phyloP scores from a whole-genome alignment of 305 asterid genomes.

The Plantago lanceolata region DNA sequence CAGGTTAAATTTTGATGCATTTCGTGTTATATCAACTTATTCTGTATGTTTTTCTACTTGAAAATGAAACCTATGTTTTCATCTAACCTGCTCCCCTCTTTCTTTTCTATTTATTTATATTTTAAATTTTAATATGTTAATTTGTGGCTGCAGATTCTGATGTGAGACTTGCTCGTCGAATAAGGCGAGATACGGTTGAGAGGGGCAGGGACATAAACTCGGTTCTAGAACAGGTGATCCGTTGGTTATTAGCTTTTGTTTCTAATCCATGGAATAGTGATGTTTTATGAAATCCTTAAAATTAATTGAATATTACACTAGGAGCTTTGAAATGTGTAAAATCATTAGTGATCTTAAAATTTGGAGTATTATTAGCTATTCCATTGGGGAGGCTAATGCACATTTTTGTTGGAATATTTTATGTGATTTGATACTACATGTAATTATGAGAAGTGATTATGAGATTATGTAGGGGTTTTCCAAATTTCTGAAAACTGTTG shows the following conservation, averaged over 20 bases:
- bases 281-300: not conserved
- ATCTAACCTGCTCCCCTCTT: not conserved
- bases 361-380: not conserved
- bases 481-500: not conserved
- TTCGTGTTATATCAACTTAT: conserved; percentile 13
- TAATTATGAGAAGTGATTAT: too few species aligned
- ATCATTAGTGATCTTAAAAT: not conserved
- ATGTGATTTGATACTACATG: too few species aligned
- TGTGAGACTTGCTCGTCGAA: conserved; percentile 99
- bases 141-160: conserved; percentile 65
- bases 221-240: conserved; percentile 87
- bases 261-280: not conserved
- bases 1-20: conserved; percentile 53
- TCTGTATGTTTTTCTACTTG: not conserved
- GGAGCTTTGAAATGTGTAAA: not conserved
- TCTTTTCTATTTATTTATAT: not conserved
- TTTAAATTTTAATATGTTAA: not conserved
- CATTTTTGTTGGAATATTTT: not conserved
- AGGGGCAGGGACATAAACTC: conserved; percentile 96
- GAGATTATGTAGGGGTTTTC: not conserved
- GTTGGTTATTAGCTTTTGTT: conserved; percentile 7
- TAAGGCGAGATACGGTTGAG: conserved; percentile 92
- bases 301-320: not conserved
- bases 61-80: conserved; percentile 7
- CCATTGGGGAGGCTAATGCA: too few species aligned